These are phyloP conservation scores for Bruguiera hainesii DNA, from an alignment of 441 rosid genomes.

Conservation along the genomic window DNA sequence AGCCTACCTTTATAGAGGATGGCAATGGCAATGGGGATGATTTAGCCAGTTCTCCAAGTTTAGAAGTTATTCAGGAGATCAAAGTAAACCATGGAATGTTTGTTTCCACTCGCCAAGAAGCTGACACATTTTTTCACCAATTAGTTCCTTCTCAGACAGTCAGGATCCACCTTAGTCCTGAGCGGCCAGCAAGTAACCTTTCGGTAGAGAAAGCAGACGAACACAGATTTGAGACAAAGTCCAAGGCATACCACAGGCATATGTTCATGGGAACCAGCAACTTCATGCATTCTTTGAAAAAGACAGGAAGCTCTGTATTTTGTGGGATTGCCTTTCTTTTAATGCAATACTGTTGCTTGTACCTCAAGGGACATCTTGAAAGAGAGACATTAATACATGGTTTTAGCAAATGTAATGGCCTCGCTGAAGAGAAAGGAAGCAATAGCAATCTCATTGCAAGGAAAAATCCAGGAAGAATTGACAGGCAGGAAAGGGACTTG, in stretches of 20 bases:
- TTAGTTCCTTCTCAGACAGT: conserved; percentile 78
- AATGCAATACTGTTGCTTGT: conserved; percentile 26
- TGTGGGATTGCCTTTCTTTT: conserved; percentile 36
- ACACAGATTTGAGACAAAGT: conserved; percentile 14
- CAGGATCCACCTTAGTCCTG: conserved; percentile 59
- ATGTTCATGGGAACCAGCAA: conserved; percentile 18
- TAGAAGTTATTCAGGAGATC: conserved; percentile 68
- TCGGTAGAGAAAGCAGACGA: conserved; percentile 18
- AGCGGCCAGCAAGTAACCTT: conserved; percentile 12
- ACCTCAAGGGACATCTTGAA: conserved; percentile 20
- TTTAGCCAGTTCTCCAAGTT: conserved; percentile 51
- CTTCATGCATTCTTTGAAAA: conserved; percentile 33
- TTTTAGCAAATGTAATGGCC: conserved; percentile 2
- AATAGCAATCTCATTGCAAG: conserved; percentile 11
- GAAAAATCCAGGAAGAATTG: conserved; percentile 19
- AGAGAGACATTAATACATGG: conserved; percentile 12
- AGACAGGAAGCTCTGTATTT: conserved; percentile 22
- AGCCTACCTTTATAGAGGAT: conserved; percentile 33
- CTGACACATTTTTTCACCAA: conserved; percentile 81
- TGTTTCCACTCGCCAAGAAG: conserved; percentile 71
- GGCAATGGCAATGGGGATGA: conserved; percentile 24
- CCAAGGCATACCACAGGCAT: conserved; percentile 10
- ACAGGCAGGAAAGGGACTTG: conserved; percentile 21
- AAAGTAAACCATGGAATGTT: conserved; percentile 76
- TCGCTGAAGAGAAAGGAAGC: conserved; percentile 7